Evolutionary conservation across 306 rosid species (phyloP), one percentile per base, ranked within the genome.

Genomic region (Quercus ilex): DNA sequence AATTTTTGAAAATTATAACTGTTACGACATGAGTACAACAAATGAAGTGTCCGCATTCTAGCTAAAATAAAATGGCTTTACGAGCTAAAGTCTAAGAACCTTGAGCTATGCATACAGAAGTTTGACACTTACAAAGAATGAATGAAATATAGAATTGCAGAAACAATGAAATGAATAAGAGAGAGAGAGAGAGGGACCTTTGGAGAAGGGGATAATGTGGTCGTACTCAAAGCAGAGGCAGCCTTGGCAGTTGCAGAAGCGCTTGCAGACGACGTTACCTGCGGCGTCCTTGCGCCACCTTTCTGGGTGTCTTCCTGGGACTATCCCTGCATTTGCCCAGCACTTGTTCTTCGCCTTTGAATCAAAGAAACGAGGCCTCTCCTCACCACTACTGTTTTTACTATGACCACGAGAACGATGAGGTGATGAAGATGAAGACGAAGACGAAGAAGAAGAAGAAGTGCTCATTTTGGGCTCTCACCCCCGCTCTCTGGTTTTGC

Each of bases 211-310:
- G 26, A 92, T 71, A 80, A 90, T 92, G 80, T 95, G 99, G 74
- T 95, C 98, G 78, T 91, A 93, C 90, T 95, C 94, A 71, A 91
- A 95, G 88, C 98, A 95, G 84, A 95, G 99, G 83, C 96, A 93
- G 51, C 98, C 98, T 43, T 83, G 89, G 79, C 99, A 91, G 82
- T 93, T 91, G 84, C 88, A 83, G 88, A 92, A 91, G 81, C 98
- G 99, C 82, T 90, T 92, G 81, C 99, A 95, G 74, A 95, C 97
- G 41, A 91, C 35, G 86, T 94, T 94, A 6, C 94, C 97, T 28
- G 99, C 97, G 62, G 94, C 90, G 86, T 95, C 99, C 74, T 90
- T 80, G 81, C 99, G 97, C 97, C 99, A 94, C 85, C 99, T 65
- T 73, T 94, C 97, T 1, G 99, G 99, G 67, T 92, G 97, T 26